A percentile compares a stretch with the other conserved stretches of the same genome.
Evolutionary conservation across 352 stramenopile genomes (phyloP).

Genomic region (Globisporangium lucens): DNA sequence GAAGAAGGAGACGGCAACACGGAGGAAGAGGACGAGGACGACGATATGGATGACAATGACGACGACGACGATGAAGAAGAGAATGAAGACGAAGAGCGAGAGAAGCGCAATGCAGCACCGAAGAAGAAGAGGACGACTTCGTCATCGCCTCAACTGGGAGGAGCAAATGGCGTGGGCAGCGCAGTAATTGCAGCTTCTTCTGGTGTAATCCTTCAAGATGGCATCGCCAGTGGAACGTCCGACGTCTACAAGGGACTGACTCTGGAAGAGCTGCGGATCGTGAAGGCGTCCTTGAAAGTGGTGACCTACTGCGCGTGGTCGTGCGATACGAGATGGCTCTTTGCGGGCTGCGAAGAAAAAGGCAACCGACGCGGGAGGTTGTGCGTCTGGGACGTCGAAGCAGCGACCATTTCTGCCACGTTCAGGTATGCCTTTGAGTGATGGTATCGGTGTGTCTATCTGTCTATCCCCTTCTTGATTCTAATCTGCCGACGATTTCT

Average conservation of each 20-base stretch:
- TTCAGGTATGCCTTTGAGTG: conserved; percentile 21
- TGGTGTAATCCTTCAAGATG: background rate
- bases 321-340: conserved; percentile 55
- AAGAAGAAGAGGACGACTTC: conserved; percentile 2
- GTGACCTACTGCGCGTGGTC: conserved; percentile 66
- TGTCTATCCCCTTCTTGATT: background rate
- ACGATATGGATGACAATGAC: conserved; percentile 16
- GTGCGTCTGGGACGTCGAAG: conserved; percentile 67
- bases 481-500: background rate
- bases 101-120: conserved; percentile 10
- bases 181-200: background rate
- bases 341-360: conserved; percentile 71
- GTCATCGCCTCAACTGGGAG: too few species aligned
- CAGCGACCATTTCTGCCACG: conserved; percentile 49
- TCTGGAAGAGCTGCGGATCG: conserved; percentile 45
- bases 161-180: too few species aligned
- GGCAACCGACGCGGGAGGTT: conserved; percentile 46
- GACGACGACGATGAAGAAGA: conserved; percentile 16
- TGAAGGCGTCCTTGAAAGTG: conserved; percentile 54
- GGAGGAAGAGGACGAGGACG: conserved; percentile 6
- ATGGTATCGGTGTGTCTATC: too few species aligned
- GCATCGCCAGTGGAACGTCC: too few species aligned
- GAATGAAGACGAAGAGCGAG: conserved; percentile 17
- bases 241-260: conserved; percentile 22
- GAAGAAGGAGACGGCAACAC: conserved; percentile 33